These are phyloP conservation scores for Byssochlamys sp. DNA, from an alignment of 2,329 filamentous ascomycete genomes.

Conservation along the genomic window DNA sequence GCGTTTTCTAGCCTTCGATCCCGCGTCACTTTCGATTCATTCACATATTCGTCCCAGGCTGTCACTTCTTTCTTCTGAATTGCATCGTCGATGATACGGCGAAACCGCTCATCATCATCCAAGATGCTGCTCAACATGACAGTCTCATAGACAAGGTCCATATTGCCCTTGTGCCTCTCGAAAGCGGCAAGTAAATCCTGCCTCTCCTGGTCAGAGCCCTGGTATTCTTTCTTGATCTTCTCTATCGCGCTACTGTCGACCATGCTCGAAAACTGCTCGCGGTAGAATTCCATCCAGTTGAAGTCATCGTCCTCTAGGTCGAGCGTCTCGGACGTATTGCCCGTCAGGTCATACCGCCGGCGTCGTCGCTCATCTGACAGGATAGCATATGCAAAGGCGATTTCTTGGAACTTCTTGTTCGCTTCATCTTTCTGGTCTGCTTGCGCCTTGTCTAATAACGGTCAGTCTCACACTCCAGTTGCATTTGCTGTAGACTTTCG, in stretches of 20 bases:
- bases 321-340: constrained; percentile 75
- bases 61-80: constrained; percentile 61
- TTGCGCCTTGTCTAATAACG: constrained; percentile 61
- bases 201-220: constrained; percentile 74
- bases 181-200: constrained; percentile 69
- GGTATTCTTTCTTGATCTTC: constrained; percentile 68
- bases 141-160: constrained; percentile 66
- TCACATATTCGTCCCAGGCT: constrained; percentile 57
- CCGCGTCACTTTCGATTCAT: constrained; percentile 60
- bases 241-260: constrained; percentile 66
- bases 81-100: constrained; percentile 68
- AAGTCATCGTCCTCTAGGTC: constrained; percentile 63
- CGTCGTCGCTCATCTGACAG: constrained; percentile 75
- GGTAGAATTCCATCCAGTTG: constrained; percentile 84
- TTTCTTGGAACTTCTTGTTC: constrained; percentile 72
- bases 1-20: constrained; percentile 52
- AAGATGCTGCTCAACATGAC: constrained; percentile 81
- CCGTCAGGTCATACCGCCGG: constrained; percentile 78
- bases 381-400: constrained; percentile 89
- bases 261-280: constrained; percentile 67
- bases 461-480: neutral
- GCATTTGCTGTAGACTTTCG: neutral
- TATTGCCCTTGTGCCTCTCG: constrained; percentile 59
- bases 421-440: constrained; percentile 60
- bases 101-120: constrained; percentile 77